Evolutionary conservation across 2,329 filamentous ascomycete species (phyloP).

Genomic region (Phoma herbarum): DNA sequence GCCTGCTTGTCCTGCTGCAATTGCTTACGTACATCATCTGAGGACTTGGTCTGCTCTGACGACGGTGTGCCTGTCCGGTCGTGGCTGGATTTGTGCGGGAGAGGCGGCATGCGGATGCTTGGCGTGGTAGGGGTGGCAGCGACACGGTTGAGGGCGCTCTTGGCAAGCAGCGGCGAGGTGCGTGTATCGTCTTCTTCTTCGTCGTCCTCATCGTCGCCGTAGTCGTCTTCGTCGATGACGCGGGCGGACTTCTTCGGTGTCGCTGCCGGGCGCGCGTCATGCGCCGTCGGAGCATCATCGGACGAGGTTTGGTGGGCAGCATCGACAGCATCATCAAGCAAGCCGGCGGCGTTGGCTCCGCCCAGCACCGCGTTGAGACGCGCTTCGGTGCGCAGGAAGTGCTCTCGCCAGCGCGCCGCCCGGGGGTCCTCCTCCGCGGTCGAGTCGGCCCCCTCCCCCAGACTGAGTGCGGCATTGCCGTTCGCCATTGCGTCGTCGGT

Average conservation of each 20-base stretch:
- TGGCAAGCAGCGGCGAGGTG: conserved; percentile 60
- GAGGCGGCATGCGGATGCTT: conserved; percentile 71
- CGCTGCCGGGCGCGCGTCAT: conserved; percentile 58
- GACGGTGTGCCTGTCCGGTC: conserved; percentile 64
- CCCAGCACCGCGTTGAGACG: conserved; percentile 80
- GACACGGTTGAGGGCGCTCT: conserved; percentile 62
- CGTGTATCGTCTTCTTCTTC: conserved; percentile 55
- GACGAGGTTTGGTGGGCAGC: conserved; percentile 34
- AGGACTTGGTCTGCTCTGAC: conserved; percentile 69
- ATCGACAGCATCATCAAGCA: conserved; percentile 40
- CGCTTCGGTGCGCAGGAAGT: conserved; percentile 79
- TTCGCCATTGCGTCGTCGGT: conserved; percentile 55
- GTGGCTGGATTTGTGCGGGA: conserved; percentile 70
- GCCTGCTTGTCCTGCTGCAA: conserved; percentile 91
- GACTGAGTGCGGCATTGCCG: conserved; percentile 49
- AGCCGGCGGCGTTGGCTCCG: conserved; percentile 44
- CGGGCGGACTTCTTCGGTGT: conserved; percentile 77
- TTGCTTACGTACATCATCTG: conserved; percentile 90
- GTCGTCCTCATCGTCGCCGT: conserved; percentile 77
- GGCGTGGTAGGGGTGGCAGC: conserved; percentile 69
- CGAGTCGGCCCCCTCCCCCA: conserved; percentile 52
- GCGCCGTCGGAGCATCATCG: conserved; percentile 46
- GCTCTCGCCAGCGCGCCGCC: conserved; percentile 71
- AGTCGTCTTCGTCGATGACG: conserved; percentile 84
- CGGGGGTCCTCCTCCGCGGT: conserved; percentile 58